Percentiles rank a stretch among this genome's conserved stretches.
Evolutionary conservation across 352 stramenopile species (phyloP).

Genomic region (Thraustochytrium striatum): DNA sequence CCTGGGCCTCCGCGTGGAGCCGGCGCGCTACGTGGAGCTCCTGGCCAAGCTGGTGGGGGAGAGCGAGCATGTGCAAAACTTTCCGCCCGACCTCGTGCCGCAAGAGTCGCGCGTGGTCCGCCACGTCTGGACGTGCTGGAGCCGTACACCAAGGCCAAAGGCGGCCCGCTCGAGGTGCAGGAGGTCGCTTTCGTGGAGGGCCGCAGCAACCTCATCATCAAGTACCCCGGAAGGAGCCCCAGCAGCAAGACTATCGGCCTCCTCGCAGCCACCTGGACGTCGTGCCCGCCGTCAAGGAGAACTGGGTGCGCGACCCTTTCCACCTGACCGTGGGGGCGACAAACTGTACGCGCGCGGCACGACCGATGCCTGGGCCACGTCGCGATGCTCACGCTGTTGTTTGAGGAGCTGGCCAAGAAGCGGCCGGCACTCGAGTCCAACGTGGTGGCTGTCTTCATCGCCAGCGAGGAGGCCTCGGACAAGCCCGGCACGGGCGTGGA

Average conservation of each 20-base stretch:
- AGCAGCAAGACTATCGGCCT: conserved; percentile 72
- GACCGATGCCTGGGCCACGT: conserved; percentile 87
- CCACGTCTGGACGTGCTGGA: conserved; percentile 75
- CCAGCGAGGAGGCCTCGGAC: conserved; percentile 64
- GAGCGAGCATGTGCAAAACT: conserved; percentile 61
- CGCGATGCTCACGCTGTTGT: conserved; percentile 73
- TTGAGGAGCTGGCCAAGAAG: conserved; percentile 66
- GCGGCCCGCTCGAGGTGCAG: conserved; percentile 65
- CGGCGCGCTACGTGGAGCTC: conserved; percentile 70
- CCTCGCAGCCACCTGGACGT: conserved; percentile 83
- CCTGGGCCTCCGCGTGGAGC: conserved; percentile 58
- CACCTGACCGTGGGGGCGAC: conserved; percentile 74
- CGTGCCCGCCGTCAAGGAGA: conserved; percentile 81
- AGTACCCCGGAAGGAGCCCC: conserved; percentile 62
- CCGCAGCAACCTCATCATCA: conserved; percentile 84
- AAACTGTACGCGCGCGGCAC: conserved; percentile 83
- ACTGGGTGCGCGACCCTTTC: conserved; percentile 80
- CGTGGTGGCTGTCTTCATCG: conserved; percentile 81
- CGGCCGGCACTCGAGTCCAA: conserved; percentile 68
- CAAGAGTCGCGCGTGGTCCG: conserved; percentile 78
- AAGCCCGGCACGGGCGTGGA: conserved; percentile 75
- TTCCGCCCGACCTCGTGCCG: conserved; percentile 62
- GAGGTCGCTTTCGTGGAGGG: conserved; percentile 72
- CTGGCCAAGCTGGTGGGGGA: conserved; percentile 76
- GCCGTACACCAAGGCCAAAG: conserved; percentile 69